Evolutionary conservation across 768 basidiomycete genomes (phyloP).

Genomic region (Fibroporia radiculosa): DNA sequence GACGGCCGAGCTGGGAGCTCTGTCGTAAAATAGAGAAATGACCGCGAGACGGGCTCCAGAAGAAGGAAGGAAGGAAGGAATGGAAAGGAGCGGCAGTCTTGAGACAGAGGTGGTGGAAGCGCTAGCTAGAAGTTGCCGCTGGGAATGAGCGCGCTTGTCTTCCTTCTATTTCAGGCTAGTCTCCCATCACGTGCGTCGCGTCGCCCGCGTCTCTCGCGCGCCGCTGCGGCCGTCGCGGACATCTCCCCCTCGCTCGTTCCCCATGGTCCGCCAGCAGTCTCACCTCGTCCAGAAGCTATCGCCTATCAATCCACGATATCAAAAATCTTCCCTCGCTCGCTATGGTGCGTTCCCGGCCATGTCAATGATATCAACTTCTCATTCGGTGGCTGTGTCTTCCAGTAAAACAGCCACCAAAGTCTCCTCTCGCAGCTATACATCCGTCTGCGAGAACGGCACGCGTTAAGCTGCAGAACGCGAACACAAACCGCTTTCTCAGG

Average conservation of each 20-base stretch:
- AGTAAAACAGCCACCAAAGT: conserved; percentile 6
- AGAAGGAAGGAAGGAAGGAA: conserved; percentile 3
- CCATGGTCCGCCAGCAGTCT: conserved; percentile 14
- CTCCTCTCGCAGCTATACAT: conserved; percentile 9
- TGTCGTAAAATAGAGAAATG: not conserved
- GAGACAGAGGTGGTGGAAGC: conserved; percentile 1
- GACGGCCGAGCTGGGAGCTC: not conserved
- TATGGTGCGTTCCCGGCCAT: not conserved
- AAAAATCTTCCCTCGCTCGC: conserved; percentile 2
- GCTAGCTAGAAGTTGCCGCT: no score
- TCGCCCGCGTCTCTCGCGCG: not conserved
- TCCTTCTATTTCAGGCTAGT: not conserved
- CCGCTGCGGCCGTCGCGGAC: not conserved
- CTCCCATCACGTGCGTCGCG: conserved; percentile 1
- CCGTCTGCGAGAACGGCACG: not conserved
- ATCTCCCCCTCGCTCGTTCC: not conserved
- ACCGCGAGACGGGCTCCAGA: not conserved
- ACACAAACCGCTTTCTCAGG: conserved; percentile 12
- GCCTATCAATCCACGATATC: conserved; percentile 5
- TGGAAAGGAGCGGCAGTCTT: conserved; percentile 2
- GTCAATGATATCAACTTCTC: not conserved
- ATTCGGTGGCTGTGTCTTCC: conserved; percentile 3
- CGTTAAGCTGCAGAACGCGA: conserved; percentile 2
- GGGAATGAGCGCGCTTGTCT: no score
- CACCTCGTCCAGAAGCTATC: conserved; percentile 11